Conservation (phyloP, 257 asterid genomes). For the Haberlea rhodopensis region DNA sequence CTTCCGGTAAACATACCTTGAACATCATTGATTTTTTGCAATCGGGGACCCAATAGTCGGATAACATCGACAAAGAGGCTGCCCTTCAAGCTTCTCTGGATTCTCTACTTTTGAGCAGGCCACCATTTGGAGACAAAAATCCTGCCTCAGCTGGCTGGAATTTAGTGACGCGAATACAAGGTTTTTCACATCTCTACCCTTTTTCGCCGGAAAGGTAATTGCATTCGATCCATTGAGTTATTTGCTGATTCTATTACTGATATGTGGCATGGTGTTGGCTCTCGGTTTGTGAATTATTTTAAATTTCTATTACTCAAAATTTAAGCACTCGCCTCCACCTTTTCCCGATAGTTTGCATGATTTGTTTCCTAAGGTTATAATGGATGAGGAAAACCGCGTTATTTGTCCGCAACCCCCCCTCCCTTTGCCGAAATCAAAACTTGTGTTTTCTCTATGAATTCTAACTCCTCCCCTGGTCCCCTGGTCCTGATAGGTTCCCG, state of each 20-base stretch:
- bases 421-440: neutral
- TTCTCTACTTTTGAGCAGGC: neutral
- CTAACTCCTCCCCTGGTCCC: neutral
- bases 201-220: neutral
- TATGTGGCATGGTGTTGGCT: neutral
- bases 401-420: neutral
- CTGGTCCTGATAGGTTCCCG: neutral
- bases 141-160: neutral
- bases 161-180: neutral
- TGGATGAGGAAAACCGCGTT: neutral
- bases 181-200: neutral
- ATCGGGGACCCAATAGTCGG: neutral
- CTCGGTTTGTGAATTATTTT: neutral
- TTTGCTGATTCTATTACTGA: neutral
- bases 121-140: neutral
- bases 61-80: neutral
- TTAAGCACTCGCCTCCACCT: neutral
- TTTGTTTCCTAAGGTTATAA: neutral
- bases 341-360: neutral
- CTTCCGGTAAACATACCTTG: neutral
- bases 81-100: neutral
- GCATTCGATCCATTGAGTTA: neutral
- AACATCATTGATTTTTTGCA: neutral
- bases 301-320: neutral
- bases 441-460: neutral